These are phyloP conservation scores for Caloboletus inedulis DNA, from an alignment of 1,284 basidiomycete genomes.

Conservation along the genomic window DNA sequence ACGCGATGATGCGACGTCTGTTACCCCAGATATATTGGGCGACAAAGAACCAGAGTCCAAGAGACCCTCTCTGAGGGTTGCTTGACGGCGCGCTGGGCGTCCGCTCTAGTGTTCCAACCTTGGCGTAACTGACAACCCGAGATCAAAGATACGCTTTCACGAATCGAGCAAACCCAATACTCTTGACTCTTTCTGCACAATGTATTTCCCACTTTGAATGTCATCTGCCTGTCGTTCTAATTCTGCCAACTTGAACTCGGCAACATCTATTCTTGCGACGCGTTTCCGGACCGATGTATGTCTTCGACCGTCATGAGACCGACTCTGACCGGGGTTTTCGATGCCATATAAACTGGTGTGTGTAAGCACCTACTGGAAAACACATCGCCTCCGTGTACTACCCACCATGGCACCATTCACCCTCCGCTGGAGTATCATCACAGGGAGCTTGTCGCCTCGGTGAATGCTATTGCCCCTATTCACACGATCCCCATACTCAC, in stretches of 20 bases:
- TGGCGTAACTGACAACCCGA: not conserved
- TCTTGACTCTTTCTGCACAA: constrained; percentile 1
- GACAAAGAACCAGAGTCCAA: constrained; percentile 18
- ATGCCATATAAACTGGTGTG: constrained; percentile 2
- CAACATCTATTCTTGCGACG: constrained; percentile 5
- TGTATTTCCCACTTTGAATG: constrained; percentile 7
- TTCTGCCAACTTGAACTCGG: not conserved
- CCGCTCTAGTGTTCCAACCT: not conserved
- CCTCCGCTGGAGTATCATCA: constrained; percentile 46
- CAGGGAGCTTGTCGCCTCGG: constrained; percentile 42
- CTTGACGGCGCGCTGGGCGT: constrained; percentile 7
- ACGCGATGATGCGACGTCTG: constrained; percentile 14
- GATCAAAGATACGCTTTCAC: not conserved
- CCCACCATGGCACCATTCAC: constrained; percentile 26
- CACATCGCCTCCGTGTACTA: not conserved
- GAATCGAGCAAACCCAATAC: not conserved
- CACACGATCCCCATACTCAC: not conserved
- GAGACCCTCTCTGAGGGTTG: constrained; percentile 2
- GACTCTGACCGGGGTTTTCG: not conserved
- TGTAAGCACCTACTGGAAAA: no score
- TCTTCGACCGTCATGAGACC: constrained; percentile 6
- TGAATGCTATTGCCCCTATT: constrained; percentile 10
- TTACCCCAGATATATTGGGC: not conserved
- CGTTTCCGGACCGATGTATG: not conserved
- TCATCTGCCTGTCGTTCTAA: not conserved